Evolutionary conservation across 176 grass and related monocot species (phyloP).

Genomic region (Musa acuminata): DNA sequence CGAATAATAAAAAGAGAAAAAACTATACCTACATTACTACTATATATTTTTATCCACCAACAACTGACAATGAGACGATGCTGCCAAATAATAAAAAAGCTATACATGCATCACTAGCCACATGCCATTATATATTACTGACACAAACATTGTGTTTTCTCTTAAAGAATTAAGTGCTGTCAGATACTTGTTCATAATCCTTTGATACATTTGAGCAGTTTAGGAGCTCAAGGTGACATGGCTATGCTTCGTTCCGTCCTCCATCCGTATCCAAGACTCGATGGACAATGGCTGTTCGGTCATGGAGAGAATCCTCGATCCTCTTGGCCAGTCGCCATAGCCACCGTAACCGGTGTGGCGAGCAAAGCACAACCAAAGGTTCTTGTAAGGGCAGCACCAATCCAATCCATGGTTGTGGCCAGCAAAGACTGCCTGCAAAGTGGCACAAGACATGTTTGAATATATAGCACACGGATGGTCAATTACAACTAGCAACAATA

Average conservation of each 20-base stretch:
- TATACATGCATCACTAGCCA: too few relatives aligned
- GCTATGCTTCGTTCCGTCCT: constrained; percentile 52
- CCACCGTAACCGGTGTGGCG: constrained; percentile 72
- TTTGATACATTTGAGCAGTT: neutral
- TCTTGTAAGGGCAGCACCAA: constrained; percentile 78
- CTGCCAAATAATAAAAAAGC: too few relatives aligned
- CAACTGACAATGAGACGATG: too few relatives aligned
- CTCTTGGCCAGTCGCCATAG: constrained; percentile 63
- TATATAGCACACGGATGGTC: too few relatives aligned
- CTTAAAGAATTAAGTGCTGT: too few relatives aligned
- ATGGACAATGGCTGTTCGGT: constrained; percentile 32
- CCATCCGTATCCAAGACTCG: constrained; percentile 77
- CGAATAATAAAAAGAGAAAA: too few relatives aligned
- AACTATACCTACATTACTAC: too few relatives aligned
- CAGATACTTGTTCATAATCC: too few relatives aligned
- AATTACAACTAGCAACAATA: too few relatives aligned
- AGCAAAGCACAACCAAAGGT: constrained; percentile 69
- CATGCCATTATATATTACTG: too few relatives aligned
- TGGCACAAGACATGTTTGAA: neutral
- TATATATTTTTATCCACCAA: too few relatives aligned
- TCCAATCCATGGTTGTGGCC: constrained; percentile 90
- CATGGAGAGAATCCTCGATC: constrained; percentile 54
- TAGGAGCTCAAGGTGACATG: constrained; percentile 35
- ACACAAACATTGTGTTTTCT: too few relatives aligned
- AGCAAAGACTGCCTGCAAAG: constrained; percentile 61